Percentiles rank a stretch among this genome's conserved stretches.
Evolutionary conservation across 495 filamentous ascomycete genomes (phyloP).

Genomic region (Penicillium angulare): DNA sequence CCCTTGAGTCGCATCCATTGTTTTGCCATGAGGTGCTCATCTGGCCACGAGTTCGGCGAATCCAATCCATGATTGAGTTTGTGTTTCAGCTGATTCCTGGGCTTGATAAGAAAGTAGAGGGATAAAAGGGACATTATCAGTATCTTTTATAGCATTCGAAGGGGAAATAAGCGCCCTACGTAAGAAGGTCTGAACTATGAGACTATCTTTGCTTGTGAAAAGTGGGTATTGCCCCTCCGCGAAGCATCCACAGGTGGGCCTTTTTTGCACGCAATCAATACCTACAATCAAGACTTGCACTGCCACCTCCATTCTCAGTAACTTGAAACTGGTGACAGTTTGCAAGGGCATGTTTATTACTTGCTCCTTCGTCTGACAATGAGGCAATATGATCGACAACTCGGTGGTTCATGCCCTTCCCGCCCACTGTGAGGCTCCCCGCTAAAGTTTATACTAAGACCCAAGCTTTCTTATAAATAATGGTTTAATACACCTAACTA

Average conservation of each 20-base stretch:
- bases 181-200: conserved; percentile 14
- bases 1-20: conserved; percentile 1
- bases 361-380: background rate
- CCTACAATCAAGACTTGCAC: background rate
- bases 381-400: background rate
- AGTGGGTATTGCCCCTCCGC: conserved; percentile 8
- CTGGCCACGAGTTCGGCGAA: conserved; percentile 13
- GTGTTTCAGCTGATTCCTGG: background rate
- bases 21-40: conserved; percentile 4
- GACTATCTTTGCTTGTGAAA: conserved; percentile 4
- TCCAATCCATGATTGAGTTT: conserved; percentile 19
- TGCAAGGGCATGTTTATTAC: conserved; percentile 1
- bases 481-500: too few relatives aligned
- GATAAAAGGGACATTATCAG: background rate
- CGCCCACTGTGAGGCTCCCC: background rate
- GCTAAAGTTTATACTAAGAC: conserved; percentile 1
- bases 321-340: background rate
- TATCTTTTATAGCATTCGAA: conserved; percentile 6
- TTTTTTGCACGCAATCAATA: conserved; percentile 10
- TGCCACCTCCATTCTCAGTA: background rate
- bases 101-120: too few relatives aligned
- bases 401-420: background rate
- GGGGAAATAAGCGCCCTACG: too few relatives aligned
- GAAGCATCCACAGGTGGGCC: conserved; percentile 9
- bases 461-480: too few relatives aligned